These are phyloP conservation scores for Phytopythium vexans DNA, from an alignment of 352 stramenopile genomes.

Conservation along the genomic window DNA sequence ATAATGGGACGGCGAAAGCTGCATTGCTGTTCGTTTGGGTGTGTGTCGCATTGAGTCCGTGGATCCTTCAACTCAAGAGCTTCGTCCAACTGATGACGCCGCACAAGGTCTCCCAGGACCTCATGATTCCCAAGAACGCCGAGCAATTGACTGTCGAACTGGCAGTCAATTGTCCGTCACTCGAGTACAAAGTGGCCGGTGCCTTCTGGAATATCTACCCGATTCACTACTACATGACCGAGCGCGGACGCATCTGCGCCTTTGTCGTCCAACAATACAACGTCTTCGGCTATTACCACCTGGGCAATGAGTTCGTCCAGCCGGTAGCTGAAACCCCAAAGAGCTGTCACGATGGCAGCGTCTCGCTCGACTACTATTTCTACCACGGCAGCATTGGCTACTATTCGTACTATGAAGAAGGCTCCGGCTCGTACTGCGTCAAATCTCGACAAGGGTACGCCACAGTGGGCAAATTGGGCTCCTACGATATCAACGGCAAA, in stretches of 20 bases:
- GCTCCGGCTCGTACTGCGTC: constrained; percentile 12
- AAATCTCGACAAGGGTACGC: constrained; percentile 27
- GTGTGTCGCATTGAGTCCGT: constrained; percentile 9
- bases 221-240: constrained; percentile 12
- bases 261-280: constrained; percentile 25
- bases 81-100: constrained; percentile 16
- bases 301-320: constrained; percentile 3
- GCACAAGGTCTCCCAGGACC: constrained; percentile 14
- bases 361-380: constrained; percentile 3
- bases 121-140: constrained; percentile 5
- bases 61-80: constrained; percentile 12
- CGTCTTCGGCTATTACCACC: constrained; percentile 11
- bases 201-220: constrained; percentile 15
- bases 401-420: constrained; percentile 7
- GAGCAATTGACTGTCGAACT: constrained; percentile 5
- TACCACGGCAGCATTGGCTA: constrained; percentile 4
- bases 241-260: constrained; percentile 10
- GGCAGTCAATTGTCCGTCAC: constrained; percentile 4
- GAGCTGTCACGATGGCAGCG: constrained; percentile 1
- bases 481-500: constrained; percentile 25
- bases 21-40: constrained; percentile 9
- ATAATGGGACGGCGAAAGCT: too few species aligned
- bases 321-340: constrained; percentile 6
- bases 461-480: constrained; percentile 15
- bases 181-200: constrained; percentile 9